Evolutionary conservation across 2,329 filamentous ascomycete species (phyloP).

Genomic region (Fusarium floridanum): DNA sequence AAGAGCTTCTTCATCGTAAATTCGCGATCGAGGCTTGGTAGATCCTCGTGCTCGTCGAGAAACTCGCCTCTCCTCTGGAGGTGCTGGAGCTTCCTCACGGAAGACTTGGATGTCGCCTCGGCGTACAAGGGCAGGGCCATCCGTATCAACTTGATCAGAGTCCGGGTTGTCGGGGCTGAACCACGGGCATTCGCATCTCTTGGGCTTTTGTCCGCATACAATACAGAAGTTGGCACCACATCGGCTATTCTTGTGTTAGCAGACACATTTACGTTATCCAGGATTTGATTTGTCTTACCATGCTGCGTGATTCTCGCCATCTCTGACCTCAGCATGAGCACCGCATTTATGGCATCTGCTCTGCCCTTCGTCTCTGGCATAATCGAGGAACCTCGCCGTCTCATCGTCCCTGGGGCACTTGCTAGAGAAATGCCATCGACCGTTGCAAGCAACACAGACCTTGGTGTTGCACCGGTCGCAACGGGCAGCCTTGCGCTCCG

Average conservation of each 20-base stretch:
- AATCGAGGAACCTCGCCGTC: constrained; percentile 71
- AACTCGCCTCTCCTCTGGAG: constrained; percentile 49
- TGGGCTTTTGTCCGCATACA: constrained; percentile 86
- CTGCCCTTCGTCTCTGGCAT: constrained; percentile 78
- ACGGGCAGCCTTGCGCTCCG: constrained; percentile 73
- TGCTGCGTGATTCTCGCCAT: constrained; percentile 90
- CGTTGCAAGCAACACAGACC: constrained; percentile 80
- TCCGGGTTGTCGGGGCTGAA: constrained; percentile 74
- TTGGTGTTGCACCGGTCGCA: constrained; percentile 80
- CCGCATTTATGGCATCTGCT: constrained; percentile 82
- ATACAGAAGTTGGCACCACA: constrained; percentile 91
- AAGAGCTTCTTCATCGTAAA: constrained; percentile 63
- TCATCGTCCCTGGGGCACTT: constrained; percentile 81
- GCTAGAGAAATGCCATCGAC: constrained; percentile 76
- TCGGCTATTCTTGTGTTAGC: constrained; percentile 61
- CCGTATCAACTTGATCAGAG: constrained; percentile 66
- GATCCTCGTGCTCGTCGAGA: constrained; percentile 38
- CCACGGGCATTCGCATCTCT: constrained; percentile 84
- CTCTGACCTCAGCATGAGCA: constrained; percentile 80
- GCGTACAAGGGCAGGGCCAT: constrained; percentile 56
- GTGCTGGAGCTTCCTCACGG: constrained; percentile 41
- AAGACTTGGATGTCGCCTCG: constrained; percentile 42
- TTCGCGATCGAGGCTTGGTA: constrained; percentile 42
- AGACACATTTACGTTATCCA: background rate
- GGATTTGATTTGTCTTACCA: constrained; percentile 68